These are phyloP conservation scores for Mimosa pudica DNA, from an alignment of 306 rosid genomes.

Conservation along the genomic window DNA sequence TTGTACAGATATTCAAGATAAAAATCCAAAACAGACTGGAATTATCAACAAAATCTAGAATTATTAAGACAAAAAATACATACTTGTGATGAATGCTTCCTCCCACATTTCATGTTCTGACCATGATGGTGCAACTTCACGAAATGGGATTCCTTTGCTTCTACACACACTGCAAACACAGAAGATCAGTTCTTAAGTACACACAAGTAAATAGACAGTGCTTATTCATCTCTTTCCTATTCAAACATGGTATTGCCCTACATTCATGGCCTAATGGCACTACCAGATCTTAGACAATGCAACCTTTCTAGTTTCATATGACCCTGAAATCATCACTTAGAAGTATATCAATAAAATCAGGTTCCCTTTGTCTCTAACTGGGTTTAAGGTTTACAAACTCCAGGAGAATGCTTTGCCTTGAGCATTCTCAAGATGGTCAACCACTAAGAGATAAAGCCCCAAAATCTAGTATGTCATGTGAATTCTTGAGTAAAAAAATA, in stretches of 20 bases:
- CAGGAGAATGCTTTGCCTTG: conserved; percentile 12
- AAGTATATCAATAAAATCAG: conserved; percentile 21
- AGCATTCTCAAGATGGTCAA: conserved; percentile 12
- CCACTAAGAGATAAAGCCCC: conserved; percentile 23
- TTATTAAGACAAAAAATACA: no score
- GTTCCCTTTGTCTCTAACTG: conserved; percentile 8
- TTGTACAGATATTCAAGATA: conserved; percentile 22
- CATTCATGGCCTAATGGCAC: neutral
- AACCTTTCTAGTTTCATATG: conserved; percentile 31
- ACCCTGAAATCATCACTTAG: conserved; percentile 8
- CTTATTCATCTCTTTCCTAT: conserved; percentile 21
- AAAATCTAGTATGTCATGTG: conserved; percentile 14
- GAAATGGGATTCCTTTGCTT: conserved; percentile 70
- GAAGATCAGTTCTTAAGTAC: conserved; percentile 11
- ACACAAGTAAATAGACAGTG: conserved; percentile 22
- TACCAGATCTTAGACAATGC: conserved; percentile 12
- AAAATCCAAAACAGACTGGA: no score
- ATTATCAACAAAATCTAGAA: no score
- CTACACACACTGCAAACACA: conserved; percentile 61
- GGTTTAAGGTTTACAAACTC: conserved; percentile 19
- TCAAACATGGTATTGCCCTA: conserved; percentile 8
- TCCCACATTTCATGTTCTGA: conserved; percentile 60
- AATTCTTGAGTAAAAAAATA: neutral
- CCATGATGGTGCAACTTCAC: conserved; percentile 85
- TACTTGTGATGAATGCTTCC: no score